Base-by-base conservation (phyloP, 2,329 filamentous ascomycete genomes). In the Fusarium veterinarium region DNA sequence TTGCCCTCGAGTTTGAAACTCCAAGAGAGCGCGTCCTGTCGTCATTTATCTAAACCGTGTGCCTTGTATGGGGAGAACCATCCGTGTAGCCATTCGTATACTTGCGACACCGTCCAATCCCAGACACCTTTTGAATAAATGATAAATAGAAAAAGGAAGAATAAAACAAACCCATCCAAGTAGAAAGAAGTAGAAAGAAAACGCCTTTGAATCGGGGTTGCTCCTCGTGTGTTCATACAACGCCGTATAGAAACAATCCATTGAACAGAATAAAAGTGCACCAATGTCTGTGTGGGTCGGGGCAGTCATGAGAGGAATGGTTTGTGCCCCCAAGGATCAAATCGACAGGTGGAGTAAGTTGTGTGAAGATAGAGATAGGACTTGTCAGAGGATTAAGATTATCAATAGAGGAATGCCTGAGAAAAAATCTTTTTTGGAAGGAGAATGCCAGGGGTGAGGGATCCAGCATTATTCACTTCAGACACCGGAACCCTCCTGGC, bases 401-500 rank as follows among this genome's bases (percentile, higher is more conserved):
- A 76, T 69, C 64, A 76, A 64, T 71, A 75, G 25, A 41, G 56
- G 52, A 63, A 65, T 64, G 40, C 60, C 45, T 28, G 19, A 57
- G 11, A 7, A 16, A 46, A 46, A 58, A 48, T 48, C 55, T 37
- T 44, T 59, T 48, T 59, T 48, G 12, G 31, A 13, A 23, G 44
- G 28, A 44, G 41, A 49, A 51, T 57, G 46, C 42, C 60, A 51
- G 38, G 53, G 53, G 31, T 56, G 53, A 46, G 31, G 25, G 37
- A 8, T n/a, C 46, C 41, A 48, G 52, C n/a, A 60, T 37, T 25
- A 11, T 48, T 35, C 31, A 35, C 30, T 60, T 74, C 62, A 74
- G 44, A 62, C 38, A 58, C 73, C 75, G 59, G 78, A 75, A 48
- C 83, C 83, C 73, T 87, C 85, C 76, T 88, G 86, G 69, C 85